phyloP scores from a whole-genome alignment of 1,139 yeast genomes.

The Pichia kudriavzevii region DNA sequence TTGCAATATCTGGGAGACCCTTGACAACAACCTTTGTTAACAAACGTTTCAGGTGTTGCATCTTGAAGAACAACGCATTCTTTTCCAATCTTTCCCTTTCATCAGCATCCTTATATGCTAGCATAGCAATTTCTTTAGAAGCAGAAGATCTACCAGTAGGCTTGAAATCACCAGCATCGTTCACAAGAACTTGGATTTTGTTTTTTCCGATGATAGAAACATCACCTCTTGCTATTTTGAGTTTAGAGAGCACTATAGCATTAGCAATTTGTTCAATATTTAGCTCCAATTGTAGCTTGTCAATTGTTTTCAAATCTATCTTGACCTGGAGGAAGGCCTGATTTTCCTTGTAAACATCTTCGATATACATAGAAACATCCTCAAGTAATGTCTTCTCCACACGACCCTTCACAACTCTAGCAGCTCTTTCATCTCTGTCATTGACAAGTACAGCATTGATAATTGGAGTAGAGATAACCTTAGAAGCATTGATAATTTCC shows the following conservation, averaged over 20 bases:
- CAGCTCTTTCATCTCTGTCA: conserved; percentile 93
- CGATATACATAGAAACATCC: conserved; percentile 83
- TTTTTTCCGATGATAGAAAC: conserved; percentile 63
- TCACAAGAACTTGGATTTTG: conserved; percentile 69
- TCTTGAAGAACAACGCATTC: conserved; percentile 62
- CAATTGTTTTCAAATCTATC: conserved; percentile 78
- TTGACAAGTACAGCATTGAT: conserved; percentile 91
- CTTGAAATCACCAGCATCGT: conserved; percentile 37
- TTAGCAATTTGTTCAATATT: conserved; percentile 77
- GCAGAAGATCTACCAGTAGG: conserved; percentile 32
- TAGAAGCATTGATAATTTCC: conserved; percentile 96
- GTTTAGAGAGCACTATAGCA: conserved; percentile 76
- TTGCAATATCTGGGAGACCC: conserved; percentile 82
- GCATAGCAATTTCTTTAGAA: conserved; percentile 35
- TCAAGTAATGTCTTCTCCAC: conserved; percentile 84
- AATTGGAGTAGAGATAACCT: conserved; percentile 91
- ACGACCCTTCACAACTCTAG: conserved; percentile 96
- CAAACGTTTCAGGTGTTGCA: conserved; percentile 81
- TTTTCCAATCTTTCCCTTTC: conserved; percentile 28
- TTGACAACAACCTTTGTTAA: conserved; percentile 85
- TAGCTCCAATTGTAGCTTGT: conserved; percentile 81
- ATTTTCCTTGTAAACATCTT: conserved; percentile 84
- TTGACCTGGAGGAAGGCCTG: conserved; percentile 75
- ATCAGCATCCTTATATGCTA: conserved; percentile 32
- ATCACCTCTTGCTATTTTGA: conserved; percentile 71